These are phyloP conservation scores for Ceratocystis harringtonii DNA, from an alignment of 2,329 filamentous ascomycete species.

Conservation along the genomic window DNA sequence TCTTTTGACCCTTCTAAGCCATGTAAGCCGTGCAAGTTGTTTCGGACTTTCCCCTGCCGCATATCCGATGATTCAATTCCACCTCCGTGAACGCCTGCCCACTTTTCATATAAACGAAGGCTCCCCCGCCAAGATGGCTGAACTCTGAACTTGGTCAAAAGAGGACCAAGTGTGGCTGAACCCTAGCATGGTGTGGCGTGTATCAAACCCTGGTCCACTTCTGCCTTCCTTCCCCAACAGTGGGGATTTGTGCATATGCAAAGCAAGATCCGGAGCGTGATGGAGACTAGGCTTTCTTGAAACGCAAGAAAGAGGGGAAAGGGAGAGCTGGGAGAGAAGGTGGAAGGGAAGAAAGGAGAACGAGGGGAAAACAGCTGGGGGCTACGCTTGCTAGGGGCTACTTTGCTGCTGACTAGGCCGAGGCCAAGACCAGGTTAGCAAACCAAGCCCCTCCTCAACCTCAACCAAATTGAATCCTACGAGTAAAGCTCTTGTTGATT, in stretches of 20 bases:
- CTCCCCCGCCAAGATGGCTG: neutral
- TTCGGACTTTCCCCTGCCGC: constrained; percentile 2
- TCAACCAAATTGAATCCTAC: constrained; percentile 11
- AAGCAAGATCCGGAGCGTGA: neutral
- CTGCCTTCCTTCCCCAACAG: neutral
- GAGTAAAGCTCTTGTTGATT: neutral
- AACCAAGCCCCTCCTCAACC: constrained; percentile 6
- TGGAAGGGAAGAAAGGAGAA: neutral
- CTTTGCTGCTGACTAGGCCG: too few relatives aligned
- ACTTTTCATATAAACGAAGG: neutral
- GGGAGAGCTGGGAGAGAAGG: neutral
- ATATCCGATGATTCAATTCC: neutral
- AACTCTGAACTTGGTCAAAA: neutral
- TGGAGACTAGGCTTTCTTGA: neutral
- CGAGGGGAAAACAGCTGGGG: neutral
- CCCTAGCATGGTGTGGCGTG: neutral
- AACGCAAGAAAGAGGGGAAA: neutral
- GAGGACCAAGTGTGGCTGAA: neutral
- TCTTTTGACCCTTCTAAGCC: neutral
- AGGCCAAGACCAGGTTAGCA: neutral
- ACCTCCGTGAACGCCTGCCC: neutral
- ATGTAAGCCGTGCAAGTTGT: neutral
- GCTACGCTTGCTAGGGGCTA: too few relatives aligned
- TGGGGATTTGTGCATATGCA: neutral
- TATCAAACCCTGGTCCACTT: neutral